Percentiles rank a stretch among this genome's conserved stretches.
Evolutionary conservation across 176 grass and related monocot genomes (phyloP).

Genomic region (Eremochloa ophiuroides): DNA sequence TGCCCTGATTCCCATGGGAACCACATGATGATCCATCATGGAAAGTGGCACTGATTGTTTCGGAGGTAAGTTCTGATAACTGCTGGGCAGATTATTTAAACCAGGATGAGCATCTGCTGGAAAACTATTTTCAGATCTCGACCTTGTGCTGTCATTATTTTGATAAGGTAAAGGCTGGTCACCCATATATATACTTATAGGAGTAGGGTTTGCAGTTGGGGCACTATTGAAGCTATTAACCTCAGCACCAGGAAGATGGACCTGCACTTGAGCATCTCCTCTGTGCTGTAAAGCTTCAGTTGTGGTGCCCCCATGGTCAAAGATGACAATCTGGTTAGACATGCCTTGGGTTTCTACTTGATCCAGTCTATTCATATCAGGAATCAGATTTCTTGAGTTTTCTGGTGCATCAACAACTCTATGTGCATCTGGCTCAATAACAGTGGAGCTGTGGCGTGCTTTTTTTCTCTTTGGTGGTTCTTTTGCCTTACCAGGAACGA

Average conservation of each 20-base stretch:
- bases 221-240: slow-evolving; percentile 28
- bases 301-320: slow-evolving; percentile 28
- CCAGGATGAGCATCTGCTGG: slow-evolving; percentile 24
- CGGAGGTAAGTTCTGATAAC: slow-evolving; percentile 27
- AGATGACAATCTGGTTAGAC: slow-evolving; percentile 32
- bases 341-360: slow-evolving; percentile 33
- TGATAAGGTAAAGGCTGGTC: slow-evolving; percentile 33
- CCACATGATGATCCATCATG: slow-evolving; percentile 43
- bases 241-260: slow-evolving; percentile 24
- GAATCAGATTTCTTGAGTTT: slow-evolving; percentile 55
- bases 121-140: slow-evolving; percentile 41
- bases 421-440: slow-evolving; percentile 23
- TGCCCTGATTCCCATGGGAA: slow-evolving; percentile 41
- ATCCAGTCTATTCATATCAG: slow-evolving; percentile 53
- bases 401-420: slow-evolving; percentile 24
- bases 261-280: slow-evolving; percentile 39
- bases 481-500: slow-evolving; percentile 28
- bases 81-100: slow-evolving; percentile 39
- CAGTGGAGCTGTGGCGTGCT: slow-evolving; percentile 2
- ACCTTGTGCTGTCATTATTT: slow-evolving; percentile 30
- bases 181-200: slow-evolving; percentile 47
- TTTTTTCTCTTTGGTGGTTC: slow-evolving; percentile 49
- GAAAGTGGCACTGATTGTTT: slow-evolving; percentile 43
- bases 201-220: slow-evolving; percentile 36
- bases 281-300: slow-evolving; percentile 33